Evolutionary conservation across 2,329 filamentous ascomycete genomes (phyloP).

Genomic region (Diaporthe aspalathi): DNA sequence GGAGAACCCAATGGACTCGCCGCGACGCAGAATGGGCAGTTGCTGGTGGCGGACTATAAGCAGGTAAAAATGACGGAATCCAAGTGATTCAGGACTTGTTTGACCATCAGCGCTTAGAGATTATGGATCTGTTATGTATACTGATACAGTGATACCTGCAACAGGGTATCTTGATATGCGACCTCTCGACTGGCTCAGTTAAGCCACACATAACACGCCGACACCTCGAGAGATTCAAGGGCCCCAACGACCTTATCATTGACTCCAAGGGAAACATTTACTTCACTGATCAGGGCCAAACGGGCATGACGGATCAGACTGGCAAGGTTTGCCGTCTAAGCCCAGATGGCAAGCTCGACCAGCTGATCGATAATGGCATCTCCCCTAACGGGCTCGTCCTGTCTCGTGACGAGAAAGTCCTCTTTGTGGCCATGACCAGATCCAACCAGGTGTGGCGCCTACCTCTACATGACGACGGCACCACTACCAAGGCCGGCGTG

Average conservation of each 20-base stretch:
- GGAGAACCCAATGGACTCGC: slow-evolving; percentile 5
- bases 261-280: background rate
- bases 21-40: background rate
- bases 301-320: slow-evolving; percentile 1
- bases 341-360: background rate
- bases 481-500: background rate
- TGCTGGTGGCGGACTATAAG: slow-evolving; percentile 6
- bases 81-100: background rate
- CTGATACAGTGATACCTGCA: background rate
- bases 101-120: background rate
- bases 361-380: background rate
- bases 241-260: slow-evolving; percentile 2
- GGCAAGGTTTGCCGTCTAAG: slow-evolving; percentile 1
- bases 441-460: slow-evolving; percentile 5
- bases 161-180: background rate
- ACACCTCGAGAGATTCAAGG: slow-evolving; percentile 14
- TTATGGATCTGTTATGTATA: too few species aligned
- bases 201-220: slow-evolving; percentile 1
- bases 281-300: slow-evolving; percentile 12
- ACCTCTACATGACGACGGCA: background rate
- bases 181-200: background rate
- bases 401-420: background rate
- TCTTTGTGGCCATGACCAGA: slow-evolving; percentile 10
- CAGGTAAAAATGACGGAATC: background rate
- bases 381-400: slow-evolving; percentile 17